Base-by-base conservation (phyloP, 2,329 filamentous ascomycete species). In the Westerdykella sp. region DNA sequence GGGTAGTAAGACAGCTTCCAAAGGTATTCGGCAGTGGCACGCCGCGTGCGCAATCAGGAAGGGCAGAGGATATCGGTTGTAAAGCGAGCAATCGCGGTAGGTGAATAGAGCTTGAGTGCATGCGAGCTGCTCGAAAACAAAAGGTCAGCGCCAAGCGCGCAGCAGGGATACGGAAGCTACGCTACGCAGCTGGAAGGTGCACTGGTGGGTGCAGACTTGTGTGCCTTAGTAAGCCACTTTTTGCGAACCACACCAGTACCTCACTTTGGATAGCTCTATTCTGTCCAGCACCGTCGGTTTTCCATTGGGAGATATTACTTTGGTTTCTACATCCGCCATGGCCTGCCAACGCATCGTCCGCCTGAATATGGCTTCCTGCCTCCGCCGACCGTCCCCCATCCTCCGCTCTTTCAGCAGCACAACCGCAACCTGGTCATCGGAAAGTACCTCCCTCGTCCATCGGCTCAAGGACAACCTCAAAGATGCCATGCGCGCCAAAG, bases 401-500 rank as follows among this genome's bases (percentile, higher is more conserved):
- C 41, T 56, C 40, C 57, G 60, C 44, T 46, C 50, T 38, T 48
- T 56, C 38, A 30, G 44, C 37, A 56, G 57, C 38, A 55, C 55
- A 37, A 47, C 54, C 7, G 42, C 39, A 18, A 31, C 32, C 43
- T 42, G 25, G 25, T 28, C 25, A 10, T 10, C 25, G 11, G 25
- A 28, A 12, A 28, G 11, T 12, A 42, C 50, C 16, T 40, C 44
- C 13, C 56, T 74, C 22, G 68, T 75, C 11, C 60, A 68, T 25
- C 70, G 70, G 46, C 59, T 75, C 39, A 64, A 72, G 25, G 50
- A 57, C 12, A 72, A 74, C 46, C 66, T 75, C 34, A 75, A 75
- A 49, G 66, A 54, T 5, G 70, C 73, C 25, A 70, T 75, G 65
- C 67, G 68, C 45, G 55, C 66, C n/a, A 74, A 73, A 56, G 70